Base-by-base conservation (phyloP, 1,284 basidiomycete species). In the Pholiota adiposa region DNA sequence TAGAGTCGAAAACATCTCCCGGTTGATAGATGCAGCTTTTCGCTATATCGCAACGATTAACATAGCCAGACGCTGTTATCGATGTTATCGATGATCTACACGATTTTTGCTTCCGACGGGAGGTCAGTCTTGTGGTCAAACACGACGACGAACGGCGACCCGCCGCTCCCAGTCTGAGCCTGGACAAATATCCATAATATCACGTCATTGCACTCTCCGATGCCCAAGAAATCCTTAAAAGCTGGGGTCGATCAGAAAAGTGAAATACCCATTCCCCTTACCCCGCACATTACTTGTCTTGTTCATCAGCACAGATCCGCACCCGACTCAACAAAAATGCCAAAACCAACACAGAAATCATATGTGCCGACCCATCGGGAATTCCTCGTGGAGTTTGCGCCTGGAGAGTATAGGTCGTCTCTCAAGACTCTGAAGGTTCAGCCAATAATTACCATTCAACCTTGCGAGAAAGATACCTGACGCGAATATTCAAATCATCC, bases 371-470 rank as follows among this genome's bases (percentile, higher is more conserved):
- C 67, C 11, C 67, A 73, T 56, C 60, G 57, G 7, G 63, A 69
- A 7, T 67, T 76, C 54, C n/a, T 68, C 33, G 74, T 75, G 12
- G 65, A 73, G 33, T 74, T 73, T 52, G 61, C 54, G 6, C 62
- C 68, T 11, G 74, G 72, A 4, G 67, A 72, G 12, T 74, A 67
- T 54, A 59, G 54, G n/a, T 76, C 73, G 12, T 68, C 62, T 6
- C 49, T 74, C 31, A 70, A 61, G 63, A 60, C 60, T 68, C 21
- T 67, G 49, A 62, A 70, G 64, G 69, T 73, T 65, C 36, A 36
- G 19, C 25, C 14, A n/a, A n/a, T 21, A 16, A 25, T 27, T 33
- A 25, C 4, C n/a, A 14, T 33, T 46, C 9, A 36, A 31, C 11
- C 11, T 5, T 31, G 29, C 29, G 4, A 33, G 25, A 16, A 14